Conservation (phyloP, 768 basidiomycete species). For the Hydnomerulius pinastri region DNA sequence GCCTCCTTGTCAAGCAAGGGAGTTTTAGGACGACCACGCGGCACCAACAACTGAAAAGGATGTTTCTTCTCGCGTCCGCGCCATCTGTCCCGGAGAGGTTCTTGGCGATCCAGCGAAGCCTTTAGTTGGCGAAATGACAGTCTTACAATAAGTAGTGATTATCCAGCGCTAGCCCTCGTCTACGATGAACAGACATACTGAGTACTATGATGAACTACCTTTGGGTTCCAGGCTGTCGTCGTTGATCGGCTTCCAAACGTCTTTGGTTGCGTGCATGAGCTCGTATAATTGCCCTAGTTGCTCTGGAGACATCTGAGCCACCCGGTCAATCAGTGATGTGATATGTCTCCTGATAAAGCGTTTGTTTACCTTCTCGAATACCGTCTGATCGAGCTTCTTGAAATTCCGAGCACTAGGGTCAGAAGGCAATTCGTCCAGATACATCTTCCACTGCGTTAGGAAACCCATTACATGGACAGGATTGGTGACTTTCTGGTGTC, state of each 20-base stretch:
- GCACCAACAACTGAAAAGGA: not conserved
- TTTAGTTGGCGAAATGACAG: not conserved
- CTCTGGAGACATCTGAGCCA: conserved; percentile 76
- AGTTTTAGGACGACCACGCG: not conserved
- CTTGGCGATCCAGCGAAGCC: not conserved
- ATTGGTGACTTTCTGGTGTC: conserved; percentile 78
- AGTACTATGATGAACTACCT: conserved; percentile 11
- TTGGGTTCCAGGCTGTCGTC: conserved; percentile 8
- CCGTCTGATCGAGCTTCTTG: conserved; percentile 66
- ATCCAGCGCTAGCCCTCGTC: not conserved
- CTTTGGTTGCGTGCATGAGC: conserved; percentile 88
- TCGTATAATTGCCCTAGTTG: conserved; percentile 95
- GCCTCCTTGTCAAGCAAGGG: conserved; percentile 1
- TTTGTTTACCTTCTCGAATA: conserved; percentile 70
- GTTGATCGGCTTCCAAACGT: conserved; percentile 72
- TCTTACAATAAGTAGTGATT: not conserved
- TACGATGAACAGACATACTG: not conserved
- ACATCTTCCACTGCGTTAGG: conserved; percentile 92
- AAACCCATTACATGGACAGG: conserved; percentile 93
- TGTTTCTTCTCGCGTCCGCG: not conserved
- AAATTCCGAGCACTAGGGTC: conserved; percentile 46
- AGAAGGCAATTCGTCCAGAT: conserved; percentile 71
- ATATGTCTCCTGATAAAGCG: not conserved
- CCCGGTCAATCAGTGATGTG: not conserved
- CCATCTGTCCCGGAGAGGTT: not conserved